Percentiles rank a stretch among this genome's conserved stretches.
phyloP scores from a whole-genome alignment of 106 monocot genomes.

The Acorus gramineus region DNA sequence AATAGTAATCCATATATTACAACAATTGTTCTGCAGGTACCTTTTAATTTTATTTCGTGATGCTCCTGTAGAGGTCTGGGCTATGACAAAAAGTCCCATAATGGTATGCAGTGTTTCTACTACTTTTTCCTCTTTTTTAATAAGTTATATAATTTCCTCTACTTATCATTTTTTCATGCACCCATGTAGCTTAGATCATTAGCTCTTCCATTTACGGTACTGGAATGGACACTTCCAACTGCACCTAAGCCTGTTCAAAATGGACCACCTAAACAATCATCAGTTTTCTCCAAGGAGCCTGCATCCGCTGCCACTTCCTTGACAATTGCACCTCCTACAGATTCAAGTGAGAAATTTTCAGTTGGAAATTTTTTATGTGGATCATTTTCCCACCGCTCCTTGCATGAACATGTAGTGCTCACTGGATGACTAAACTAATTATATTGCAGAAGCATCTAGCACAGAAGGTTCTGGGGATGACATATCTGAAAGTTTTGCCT shows the following conservation, averaged over 20 bases:
- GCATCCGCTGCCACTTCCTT: conserved; percentile 19
- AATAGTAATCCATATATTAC: too few relatives aligned
- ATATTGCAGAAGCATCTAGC: conserved; percentile 39
- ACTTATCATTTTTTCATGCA: neutral
- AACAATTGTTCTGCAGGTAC: conserved; percentile 51
- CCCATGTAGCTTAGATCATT: conserved; percentile 91
- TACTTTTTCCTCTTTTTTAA: neutral
- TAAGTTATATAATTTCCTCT: neutral
- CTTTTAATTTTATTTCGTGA: conserved; percentile 97
- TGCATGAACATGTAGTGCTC: too few relatives aligned
- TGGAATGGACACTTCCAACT: conserved; percentile 97
- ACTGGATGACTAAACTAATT: neutral
- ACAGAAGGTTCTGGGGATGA: conserved; percentile 69
- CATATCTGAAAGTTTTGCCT: conserved; percentile 90
- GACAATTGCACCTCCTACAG: conserved; percentile 25
- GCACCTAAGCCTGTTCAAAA: conserved; percentile 70
- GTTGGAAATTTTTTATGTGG: neutral
- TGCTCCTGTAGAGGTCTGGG: conserved; percentile 99
- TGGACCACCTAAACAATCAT: conserved; percentile 47
- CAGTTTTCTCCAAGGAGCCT: conserved; percentile 36
- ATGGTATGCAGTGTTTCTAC: conserved; percentile 47
- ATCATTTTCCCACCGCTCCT: too few relatives aligned
- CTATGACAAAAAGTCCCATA: conserved; percentile 96
- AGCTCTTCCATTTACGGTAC: conserved; percentile 97
- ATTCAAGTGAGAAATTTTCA: conserved; percentile 44